These are phyloP conservation scores for Westerdykella aurantiaca DNA, from an alignment of 2,329 filamentous ascomycete species.

Conservation along the genomic window DNA sequence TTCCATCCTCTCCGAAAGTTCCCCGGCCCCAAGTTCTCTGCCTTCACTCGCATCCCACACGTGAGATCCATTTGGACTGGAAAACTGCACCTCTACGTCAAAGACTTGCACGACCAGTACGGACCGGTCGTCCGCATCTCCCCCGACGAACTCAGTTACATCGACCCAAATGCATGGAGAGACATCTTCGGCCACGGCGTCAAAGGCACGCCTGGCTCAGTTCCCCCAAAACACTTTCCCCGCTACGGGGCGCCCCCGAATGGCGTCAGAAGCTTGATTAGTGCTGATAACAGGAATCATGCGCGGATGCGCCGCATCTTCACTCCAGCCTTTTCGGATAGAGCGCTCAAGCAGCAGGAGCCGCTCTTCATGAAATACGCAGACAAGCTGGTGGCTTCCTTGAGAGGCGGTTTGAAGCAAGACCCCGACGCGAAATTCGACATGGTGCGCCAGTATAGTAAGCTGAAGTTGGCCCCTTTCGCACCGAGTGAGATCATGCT, in stretches of 20 bases:
- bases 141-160: constrained; percentile 40
- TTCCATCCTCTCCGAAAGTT: constrained; percentile 41
- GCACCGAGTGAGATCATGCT: too few relatives aligned
- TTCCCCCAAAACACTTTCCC: constrained; percentile 10
- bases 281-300: constrained; percentile 30
- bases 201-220: constrained; percentile 14
- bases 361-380: constrained; percentile 39
- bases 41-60: constrained; percentile 33
- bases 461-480: too few relatives aligned
- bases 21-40: constrained; percentile 39
- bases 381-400: constrained; percentile 35
- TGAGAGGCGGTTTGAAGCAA: constrained; percentile 27
- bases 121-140: constrained; percentile 39
- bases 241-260: constrained; percentile 18
- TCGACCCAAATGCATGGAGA: constrained; percentile 31
- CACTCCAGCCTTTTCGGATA: constrained; percentile 39
- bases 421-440: constrained; percentile 30
- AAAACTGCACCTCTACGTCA: constrained; percentile 11
- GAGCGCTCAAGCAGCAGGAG: constrained; percentile 39
- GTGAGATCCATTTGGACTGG: constrained; percentile 22
- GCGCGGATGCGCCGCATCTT: constrained; percentile 37
- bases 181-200: constrained; percentile 32
- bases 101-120: constrained; percentile 36
- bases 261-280: constrained; percentile 25
- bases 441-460: constrained; percentile 24